A percentile compares a stretch with the other conserved stretches of the same genome.
These are phyloP conservation scores for Trichoderma atroviride DNA, from an alignment of 2,329 filamentous ascomycete species.

Conservation along the genomic window DNA sequence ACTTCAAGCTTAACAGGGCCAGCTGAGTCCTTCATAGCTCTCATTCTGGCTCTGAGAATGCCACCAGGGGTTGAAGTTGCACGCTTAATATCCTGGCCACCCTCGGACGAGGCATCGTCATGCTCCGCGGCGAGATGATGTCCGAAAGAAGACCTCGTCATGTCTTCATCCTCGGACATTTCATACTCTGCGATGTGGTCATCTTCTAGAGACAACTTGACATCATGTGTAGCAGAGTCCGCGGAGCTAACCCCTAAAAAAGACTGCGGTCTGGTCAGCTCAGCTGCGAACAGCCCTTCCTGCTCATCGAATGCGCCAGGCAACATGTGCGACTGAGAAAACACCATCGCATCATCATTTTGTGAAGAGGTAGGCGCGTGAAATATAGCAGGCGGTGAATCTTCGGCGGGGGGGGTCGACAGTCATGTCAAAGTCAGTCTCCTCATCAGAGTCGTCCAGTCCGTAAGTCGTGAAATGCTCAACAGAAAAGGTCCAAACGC, in stretches of 20 bases:
- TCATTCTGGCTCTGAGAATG: slow-evolving; percentile 65
- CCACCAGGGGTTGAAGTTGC: slow-evolving; percentile 58
- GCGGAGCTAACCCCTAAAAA: slow-evolving; percentile 93
- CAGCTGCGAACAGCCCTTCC: slow-evolving; percentile 57
- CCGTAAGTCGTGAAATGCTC: slow-evolving; percentile 97
- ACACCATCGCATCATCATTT: slow-evolving; percentile 60
- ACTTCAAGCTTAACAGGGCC: slow-evolving; percentile 64
- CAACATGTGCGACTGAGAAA: slow-evolving; percentile 55
- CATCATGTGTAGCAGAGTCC: slow-evolving; percentile 70
- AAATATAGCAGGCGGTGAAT: slow-evolving; percentile 29
- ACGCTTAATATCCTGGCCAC: slow-evolving; percentile 50
- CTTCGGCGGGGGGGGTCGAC: slow-evolving; percentile 27
- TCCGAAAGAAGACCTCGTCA: slow-evolving; percentile 77
- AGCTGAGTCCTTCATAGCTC: slow-evolving; percentile 62
- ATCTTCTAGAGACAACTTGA: slow-evolving; percentile 63
- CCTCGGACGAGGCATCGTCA: slow-evolving; percentile 58
- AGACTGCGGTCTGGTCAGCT: slow-evolving; percentile 65
- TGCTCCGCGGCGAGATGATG: slow-evolving; percentile 78
- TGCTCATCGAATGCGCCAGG: slow-evolving; percentile 81
- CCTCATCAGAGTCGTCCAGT: slow-evolving; percentile 77
- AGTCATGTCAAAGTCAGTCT: slow-evolving; percentile 58
- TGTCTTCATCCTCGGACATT: slow-evolving; percentile 68
- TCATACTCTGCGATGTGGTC: slow-evolving; percentile 78
- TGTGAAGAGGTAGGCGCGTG: slow-evolving; percentile 34
- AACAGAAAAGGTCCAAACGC: slow-evolving; percentile 90